Base-by-base conservation (phyloP, 306 rosid genomes). In the Lithocarpus polystachyus region DNA sequence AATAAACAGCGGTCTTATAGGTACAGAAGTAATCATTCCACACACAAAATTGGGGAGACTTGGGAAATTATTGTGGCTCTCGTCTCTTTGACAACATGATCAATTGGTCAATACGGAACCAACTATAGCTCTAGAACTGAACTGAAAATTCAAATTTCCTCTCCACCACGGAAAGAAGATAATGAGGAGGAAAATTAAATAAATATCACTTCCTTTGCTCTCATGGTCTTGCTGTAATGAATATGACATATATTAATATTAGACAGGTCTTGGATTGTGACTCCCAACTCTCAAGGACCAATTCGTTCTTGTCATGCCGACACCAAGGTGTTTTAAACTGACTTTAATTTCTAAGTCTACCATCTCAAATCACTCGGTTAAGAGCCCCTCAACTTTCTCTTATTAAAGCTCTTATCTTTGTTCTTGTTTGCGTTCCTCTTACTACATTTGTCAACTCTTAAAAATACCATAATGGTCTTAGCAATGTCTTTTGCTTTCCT, bases 391-490 rank as follows among this genome's bases (percentile, higher is more conserved):
- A 40, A 40, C 45, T 40, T 40, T 40, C 45, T 40, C 45, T 13
- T 4, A 24, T 45, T 64, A 53, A 76, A 19, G 57, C 48, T 59
- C 31, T 22, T 11, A 59, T 22, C 17, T 22, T 59, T 59, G 31
- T 59, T 59, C 29, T 23, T 67, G 23, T 31, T 29, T 29, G 3
- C 12, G 13, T 3, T 5, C 15, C 59, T 77, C 71, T 7, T 4
- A 22, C 1, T 48, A 72, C 28, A n/a, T 8, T 43, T 54, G 20
- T 67, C 62, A 24, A 17, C 19, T 3, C 56, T 55, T 31, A 43
- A 40, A 18, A 11, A 11, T 71, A 20, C 56, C 37, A 90, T 12
- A 48, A 48, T 89, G 92, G 86, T 84, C 72, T 8, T 69, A 19
- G 55, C 70, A 76, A 48, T 79, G 53, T 75, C 68, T 54, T 59